phyloP scores from a whole-genome alignment of 139 green algal genomes.

The Closterium sp. region DNA sequence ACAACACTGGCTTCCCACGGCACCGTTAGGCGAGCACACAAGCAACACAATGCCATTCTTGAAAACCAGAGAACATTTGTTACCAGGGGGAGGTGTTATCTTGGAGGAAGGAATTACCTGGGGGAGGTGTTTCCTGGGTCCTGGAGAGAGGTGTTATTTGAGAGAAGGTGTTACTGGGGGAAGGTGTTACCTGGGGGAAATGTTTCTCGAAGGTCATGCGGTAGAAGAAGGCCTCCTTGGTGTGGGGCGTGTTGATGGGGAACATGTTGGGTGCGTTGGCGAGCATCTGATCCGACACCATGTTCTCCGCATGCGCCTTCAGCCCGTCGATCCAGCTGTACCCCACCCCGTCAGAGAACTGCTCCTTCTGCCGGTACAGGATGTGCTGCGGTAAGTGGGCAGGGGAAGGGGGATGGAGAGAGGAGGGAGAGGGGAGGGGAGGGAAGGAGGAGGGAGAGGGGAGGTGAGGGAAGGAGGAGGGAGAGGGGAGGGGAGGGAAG shows the following conservation, averaged over 20 bases:
- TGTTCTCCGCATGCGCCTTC: conserved; percentile 64
- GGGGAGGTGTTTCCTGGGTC: not conserved
- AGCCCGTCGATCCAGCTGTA: conserved; percentile 86
- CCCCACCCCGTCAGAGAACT: conserved; percentile 95
- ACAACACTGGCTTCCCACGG: conserved; percentile 38
- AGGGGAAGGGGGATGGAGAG: too few relatives aligned
- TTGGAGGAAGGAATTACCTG: too few relatives aligned
- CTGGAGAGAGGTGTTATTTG: too few relatives aligned
- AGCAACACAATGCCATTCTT: not conserved
- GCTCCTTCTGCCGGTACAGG: conserved; percentile 91
- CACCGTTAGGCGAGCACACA: conserved; percentile 13
- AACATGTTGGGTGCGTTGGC: conserved; percentile 41
- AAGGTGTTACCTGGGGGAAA: conserved; percentile 47
- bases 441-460: too few relatives aligned
- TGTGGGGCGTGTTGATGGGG: conserved; percentile 49
- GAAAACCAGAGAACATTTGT: not conserved
- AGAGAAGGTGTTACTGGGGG: not conserved
- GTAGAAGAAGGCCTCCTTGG: conserved; percentile 54
- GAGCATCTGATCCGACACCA: conserved; percentile 48
- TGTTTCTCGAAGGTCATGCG: conserved; percentile 55
- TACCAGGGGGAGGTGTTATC: too few relatives aligned
- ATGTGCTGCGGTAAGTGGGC: conserved; percentile 59
- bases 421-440: too few relatives aligned
- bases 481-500: too few relatives aligned
- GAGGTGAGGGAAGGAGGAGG: too few relatives aligned